Evolutionary conservation across 1,284 basidiomycete species (phyloP), one percentile per base, ranked within the genome.

Genomic region (Paramarasmius palmivorus): DNA sequence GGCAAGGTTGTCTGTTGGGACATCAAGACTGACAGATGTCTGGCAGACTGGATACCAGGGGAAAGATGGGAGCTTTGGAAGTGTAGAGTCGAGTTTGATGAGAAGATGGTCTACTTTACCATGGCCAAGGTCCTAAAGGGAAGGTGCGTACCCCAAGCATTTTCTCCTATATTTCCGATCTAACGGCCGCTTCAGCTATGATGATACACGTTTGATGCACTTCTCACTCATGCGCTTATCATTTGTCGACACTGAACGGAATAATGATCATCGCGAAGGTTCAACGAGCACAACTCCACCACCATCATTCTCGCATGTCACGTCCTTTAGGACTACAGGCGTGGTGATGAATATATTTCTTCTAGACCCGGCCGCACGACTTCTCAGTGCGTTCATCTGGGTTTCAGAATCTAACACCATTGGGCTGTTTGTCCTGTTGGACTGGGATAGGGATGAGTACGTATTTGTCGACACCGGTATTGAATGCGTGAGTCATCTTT

Each of bases 1-100:
- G 86, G 87, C 2, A 83, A 83, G 60, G 84, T 89, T n/a, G 79
- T 89, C 6, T 89, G 86, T 60, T 88, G 86, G 87, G 86, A 89
- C 56, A 79, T 88, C 14, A 77, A 79, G 49, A 73, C 74, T 2
- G 79, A 87, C 51, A 63, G 67, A 2, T 81, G 79, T 56, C 72
- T 87, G 2, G 84, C 84, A 0, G 78, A 86, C 50, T 88, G 87
- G 86, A 78, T 80, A 49, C 85, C 84, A 2, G 75, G 76, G 4
- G 76, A 79, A 50, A 74, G 81, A 19, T 88, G 86, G 86, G 84
- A 88, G 60, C 63, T 89, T 7, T 88, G 86, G 87, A 89, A 89
- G 61, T 88, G 86, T 59, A 70, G 86, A 10, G 86, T 89, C 9
- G 86, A 88, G 62, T 88, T 87, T 61, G 85, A 87, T 35, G 78